Percentiles rank a stretch among this genome's conserved stretches.
Evolutionary conservation across 495 filamentous ascomycete species (phyloP).

Genomic region (Neurospora tetraspora): DNA sequence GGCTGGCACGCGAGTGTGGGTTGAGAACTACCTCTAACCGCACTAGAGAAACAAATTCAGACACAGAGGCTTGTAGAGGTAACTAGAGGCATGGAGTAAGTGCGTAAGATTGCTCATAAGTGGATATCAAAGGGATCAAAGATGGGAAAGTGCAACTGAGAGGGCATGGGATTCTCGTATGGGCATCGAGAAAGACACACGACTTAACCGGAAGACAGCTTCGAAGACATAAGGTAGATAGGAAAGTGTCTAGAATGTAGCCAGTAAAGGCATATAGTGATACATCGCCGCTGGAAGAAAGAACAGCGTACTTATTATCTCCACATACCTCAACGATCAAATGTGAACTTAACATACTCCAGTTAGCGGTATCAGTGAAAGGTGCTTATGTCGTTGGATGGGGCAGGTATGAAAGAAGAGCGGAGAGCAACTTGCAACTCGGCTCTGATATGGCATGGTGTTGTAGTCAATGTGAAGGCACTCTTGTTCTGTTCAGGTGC

Average conservation of each 20-base stretch:
- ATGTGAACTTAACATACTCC: neutral
- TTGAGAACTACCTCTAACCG: neutral
- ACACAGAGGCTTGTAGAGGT: neutral
- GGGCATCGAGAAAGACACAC: neutral
- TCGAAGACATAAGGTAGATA: neutral
- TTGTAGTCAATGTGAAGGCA: neutral
- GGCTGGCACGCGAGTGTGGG: neutral
- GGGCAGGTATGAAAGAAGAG: neutral
- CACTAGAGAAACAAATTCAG: neutral
- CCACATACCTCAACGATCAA: neutral
- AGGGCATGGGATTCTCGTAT: neutral
- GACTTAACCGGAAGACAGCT: neutral
- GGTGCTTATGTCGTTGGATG: neutral
- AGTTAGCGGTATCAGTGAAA: neutral
- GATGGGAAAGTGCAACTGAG: neutral
- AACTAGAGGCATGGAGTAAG: neutral
- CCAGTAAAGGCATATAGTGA: neutral
- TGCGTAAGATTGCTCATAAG: neutral
- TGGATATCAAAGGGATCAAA: neutral
- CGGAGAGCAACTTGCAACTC: neutral
- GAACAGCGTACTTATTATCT: neutral
- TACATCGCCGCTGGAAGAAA: neutral
- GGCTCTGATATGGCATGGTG: neutral
- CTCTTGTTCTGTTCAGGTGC: neutral
- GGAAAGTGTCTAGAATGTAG: neutral